Evolutionary conservation across 2,329 filamentous ascomycete genomes (phyloP), one percentile per base, ranked within the genome.

Genomic region (Blumeria graminis): DNA sequence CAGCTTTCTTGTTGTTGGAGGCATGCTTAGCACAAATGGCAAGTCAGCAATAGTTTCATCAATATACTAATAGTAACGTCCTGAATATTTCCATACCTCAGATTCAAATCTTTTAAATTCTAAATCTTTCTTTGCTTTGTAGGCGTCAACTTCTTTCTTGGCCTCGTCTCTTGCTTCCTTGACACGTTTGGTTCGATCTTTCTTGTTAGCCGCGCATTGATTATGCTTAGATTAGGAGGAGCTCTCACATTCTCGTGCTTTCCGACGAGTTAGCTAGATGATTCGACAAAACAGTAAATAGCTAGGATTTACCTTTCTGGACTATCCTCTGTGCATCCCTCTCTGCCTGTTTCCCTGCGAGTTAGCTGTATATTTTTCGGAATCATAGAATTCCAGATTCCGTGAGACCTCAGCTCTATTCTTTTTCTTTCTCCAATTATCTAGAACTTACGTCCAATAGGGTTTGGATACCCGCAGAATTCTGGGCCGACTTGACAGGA

Each of bases 271-370:
- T 65, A 70, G 68, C 59, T 61, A 55, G 54, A 59, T 48, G 57
- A 58, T 52, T 18, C 18, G 11, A 33, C 35, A 53, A 52, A 16
- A 13, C 9, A 50, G 50, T n/a, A 43, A 28, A 41, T 18, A 5
- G 18, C 33, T 43, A 7, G 41, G 39, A 69, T 73, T 59, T 70
- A 93, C 90, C 86, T 78, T 92, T 88, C 71, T 96, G 90, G 58
- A 98, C 89, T 69, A 98, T 98, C 78, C 95, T 95, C 73, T 94
- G 90, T 60, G 92, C 92, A 71, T 96, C 90, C 71, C 88, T 84
- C 78, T 98, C 92, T 65, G 92, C 89, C 90, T 96, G 61, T 56
- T 43, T 60, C 51, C 14, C 13, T 38, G 66, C 74, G 62, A 74
- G 69, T 68, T 65, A 59, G 50, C 36, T 13, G 38, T 50, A 33